Evolutionary conservation across 202 grass and related monocot species (phyloP).

Genomic region (Musa balbisiana): DNA sequence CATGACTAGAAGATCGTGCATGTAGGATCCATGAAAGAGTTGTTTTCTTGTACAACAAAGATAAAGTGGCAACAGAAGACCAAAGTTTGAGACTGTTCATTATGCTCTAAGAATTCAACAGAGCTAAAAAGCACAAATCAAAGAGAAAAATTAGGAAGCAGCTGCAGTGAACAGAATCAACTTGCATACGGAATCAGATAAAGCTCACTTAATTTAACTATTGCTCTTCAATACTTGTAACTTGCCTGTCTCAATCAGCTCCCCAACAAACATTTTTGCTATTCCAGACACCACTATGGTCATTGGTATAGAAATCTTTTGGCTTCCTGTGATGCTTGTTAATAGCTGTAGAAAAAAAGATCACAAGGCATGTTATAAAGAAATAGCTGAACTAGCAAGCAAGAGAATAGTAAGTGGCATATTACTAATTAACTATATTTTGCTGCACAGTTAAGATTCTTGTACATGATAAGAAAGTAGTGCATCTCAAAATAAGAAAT

Average conservation of each 20-base stretch:
- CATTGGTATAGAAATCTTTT: constrained; percentile 90
- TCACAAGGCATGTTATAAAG: not conserved
- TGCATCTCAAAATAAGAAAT: not conserved
- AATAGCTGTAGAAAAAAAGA: constrained; percentile 46
- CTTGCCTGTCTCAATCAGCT: constrained; percentile 94
- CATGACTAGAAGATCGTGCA: too few relatives aligned
- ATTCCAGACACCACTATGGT: constrained; percentile 94
- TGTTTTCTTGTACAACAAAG: too few relatives aligned
- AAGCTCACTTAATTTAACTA: not conserved
- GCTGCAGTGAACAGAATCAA: too few relatives aligned
- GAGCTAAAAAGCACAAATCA: not conserved
- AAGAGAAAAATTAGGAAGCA: too few relatives aligned
- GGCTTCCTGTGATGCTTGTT: constrained; percentile 72
- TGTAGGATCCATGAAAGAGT: too few relatives aligned
- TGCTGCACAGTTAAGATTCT: not conserved
- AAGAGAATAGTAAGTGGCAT: not conserved
- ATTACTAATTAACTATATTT: not conserved
- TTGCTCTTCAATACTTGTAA: constrained; percentile 16
- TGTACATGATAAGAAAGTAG: not conserved
- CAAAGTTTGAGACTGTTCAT: too few relatives aligned
- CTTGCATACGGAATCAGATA: not conserved
- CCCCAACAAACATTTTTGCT: constrained; percentile 94
- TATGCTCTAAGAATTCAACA: not conserved
- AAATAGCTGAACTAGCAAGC: not conserved
- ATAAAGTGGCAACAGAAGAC: too few relatives aligned